Evolutionary conservation across 192 early-diverging fungal genomes (phyloP), one percentile per base, ranked within the genome.

Genomic region (Rhizoclosmatium sp.): DNA sequence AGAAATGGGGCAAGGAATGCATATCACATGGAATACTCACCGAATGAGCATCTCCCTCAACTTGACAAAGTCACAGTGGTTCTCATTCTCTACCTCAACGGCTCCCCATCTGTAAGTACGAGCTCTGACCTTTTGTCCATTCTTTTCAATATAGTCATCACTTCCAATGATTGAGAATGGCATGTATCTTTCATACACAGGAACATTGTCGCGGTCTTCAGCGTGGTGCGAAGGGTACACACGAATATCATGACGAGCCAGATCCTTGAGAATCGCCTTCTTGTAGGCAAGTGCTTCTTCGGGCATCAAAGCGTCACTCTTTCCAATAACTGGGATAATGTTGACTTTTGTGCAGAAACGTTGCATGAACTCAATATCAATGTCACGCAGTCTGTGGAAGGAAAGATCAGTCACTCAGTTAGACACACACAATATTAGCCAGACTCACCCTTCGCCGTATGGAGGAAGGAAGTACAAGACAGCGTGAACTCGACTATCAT

Each of bases 121-220:
- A 44, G 94, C 97, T 65, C 98, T 93, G 66, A 98, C 94, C 59
- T 92, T 91, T 61, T 95, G 91, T 5, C 78, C 78, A 59, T 92
- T 92, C 61, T 95, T 93, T 23, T 88, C 84, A 59, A 92, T 85
- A 68, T 96, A 93, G 56, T 87, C 85, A 71, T 99, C 98, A 81
- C 96, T 95, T 41, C 96, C 98, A 70, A 99, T 94, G 4, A 98
- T 89, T 0, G 95, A 91, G 82, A 99, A 99, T 44, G 98, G 98
- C 75, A 99, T 90, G 64, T 65, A 80, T 47, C 61, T 71, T 76
- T 89, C 85, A 40, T 93, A 70, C 2, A 88, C 86, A 40, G 87
- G 81, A 48, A 89, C 80, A 44, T 86, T 81, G 76, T 92, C 91
- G 19, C 83, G 81, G 79, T 94, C 90, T 47, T 94, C 92, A 2